phyloP scores from a whole-genome alignment of 2,329 filamentous ascomycete species.

The Colletotrichum sp. region DNA sequence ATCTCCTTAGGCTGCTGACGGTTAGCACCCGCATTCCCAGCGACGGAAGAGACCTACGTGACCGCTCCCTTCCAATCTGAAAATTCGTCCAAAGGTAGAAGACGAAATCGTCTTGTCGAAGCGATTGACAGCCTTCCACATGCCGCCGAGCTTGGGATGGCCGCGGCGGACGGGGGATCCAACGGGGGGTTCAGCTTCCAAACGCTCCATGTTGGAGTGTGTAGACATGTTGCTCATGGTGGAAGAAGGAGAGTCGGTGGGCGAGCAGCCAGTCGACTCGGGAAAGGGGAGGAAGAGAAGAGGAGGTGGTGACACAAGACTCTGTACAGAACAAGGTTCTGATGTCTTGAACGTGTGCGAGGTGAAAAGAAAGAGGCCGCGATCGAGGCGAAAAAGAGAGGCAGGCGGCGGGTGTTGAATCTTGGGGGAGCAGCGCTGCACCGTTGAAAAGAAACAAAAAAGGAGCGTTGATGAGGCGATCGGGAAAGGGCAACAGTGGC shows the following conservation, averaged over 20 bases:
- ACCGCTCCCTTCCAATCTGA: constrained; percentile 70
- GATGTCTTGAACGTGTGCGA: constrained; percentile 17
- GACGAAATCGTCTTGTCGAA: constrained; percentile 40
- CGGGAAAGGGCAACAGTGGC: not conserved
- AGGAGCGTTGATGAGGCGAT: not conserved
- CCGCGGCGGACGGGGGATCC: constrained; percentile 17
- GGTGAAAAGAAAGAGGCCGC: not conserved
- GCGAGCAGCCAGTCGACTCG: not conserved
- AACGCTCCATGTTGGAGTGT: constrained; percentile 19
- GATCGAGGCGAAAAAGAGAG: not conserved
- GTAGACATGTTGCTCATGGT: constrained; percentile 18
- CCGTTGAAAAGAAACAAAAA: not conserved
- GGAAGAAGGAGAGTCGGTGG: constrained; percentile 12
- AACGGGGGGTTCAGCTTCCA: constrained; percentile 10
- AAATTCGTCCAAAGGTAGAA: constrained; percentile 62
- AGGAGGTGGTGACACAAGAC: constrained; percentile 8
- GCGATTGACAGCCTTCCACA: constrained; percentile 39
- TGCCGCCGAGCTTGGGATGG: constrained; percentile 31
- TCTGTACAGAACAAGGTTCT: constrained; percentile 20
- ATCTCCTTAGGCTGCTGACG: constrained; percentile 66
- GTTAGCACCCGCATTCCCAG: not conserved
- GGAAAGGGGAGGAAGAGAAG: not conserved
- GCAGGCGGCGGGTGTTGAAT: not conserved
- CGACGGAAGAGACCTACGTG: constrained; percentile 57
- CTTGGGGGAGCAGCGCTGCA: not conserved